These are phyloP conservation scores for Pinus taeda DNA, from an alignment of 75 land plant species.

Conservation along the genomic window DNA sequence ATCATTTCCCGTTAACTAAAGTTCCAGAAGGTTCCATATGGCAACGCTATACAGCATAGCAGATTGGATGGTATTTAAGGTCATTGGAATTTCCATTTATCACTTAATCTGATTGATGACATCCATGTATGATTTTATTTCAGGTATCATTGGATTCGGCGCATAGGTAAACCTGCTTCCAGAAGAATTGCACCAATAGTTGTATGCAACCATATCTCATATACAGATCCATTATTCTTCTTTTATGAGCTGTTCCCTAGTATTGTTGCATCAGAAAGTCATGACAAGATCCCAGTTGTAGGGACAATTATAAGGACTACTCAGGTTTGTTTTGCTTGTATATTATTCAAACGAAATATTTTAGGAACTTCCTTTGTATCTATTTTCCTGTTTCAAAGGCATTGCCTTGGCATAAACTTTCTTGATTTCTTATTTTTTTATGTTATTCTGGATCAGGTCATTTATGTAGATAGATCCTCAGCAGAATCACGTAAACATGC, in stretches of 20 bases:
- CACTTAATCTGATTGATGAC: background rate
- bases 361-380: too few relatives aligned
- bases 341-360: background rate
- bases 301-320: conserved; percentile 93
- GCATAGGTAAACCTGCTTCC: conserved; percentile 77
- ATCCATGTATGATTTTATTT: background rate
- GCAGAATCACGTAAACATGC: conserved; percentile 77
- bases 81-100: too few relatives aligned
- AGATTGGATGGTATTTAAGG: too few relatives aligned
- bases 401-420: background rate
- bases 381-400: too few relatives aligned
- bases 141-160: conserved; percentile 94
- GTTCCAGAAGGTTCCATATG: too few relatives aligned
- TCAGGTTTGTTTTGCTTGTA: conserved; percentile 58
- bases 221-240: conserved; percentile 86
- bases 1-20: too few relatives aligned
- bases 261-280: conserved; percentile 86
- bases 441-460: conserved; percentile 48
- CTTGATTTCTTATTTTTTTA: background rate
- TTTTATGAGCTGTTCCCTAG: conserved; percentile 94
- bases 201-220: conserved; percentile 94
- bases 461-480: conserved; percentile 89
- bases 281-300: conserved; percentile 74
- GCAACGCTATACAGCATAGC: too few relatives aligned
- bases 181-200: conserved; percentile 86